phyloP scores from a whole-genome alignment of 2,329 filamentous ascomycete genomes.

The Macroventuria anomochaeta region DNA sequence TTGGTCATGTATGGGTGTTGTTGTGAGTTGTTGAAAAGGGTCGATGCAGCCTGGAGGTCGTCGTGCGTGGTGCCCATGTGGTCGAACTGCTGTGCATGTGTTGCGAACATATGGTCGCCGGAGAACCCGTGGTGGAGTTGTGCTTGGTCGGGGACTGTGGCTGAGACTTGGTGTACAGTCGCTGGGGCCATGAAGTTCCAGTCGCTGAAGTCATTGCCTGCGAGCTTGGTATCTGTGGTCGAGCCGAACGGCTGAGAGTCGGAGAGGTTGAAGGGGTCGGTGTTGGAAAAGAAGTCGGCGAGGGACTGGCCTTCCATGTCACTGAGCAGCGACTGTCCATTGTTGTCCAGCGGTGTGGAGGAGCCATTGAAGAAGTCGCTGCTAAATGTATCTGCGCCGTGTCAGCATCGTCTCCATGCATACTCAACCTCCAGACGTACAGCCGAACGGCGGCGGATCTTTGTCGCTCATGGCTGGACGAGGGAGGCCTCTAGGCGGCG shows the following conservation, averaged over 20 bases:
- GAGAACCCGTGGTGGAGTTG: conserved; percentile 38
- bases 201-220: conserved; percentile 32
- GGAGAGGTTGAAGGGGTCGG: conserved; percentile 35
- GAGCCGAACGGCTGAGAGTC: conserved; percentile 23
- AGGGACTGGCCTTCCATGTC: conserved; percentile 41
- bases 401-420: conserved; percentile 12
- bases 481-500: conserved; percentile 33
- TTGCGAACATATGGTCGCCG: conserved; percentile 28
- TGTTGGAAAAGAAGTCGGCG: conserved; percentile 43
- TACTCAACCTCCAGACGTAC: conserved; percentile 21
- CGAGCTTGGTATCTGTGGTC: conserved; percentile 30
- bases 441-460: conserved; percentile 45
- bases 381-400: conserved; percentile 37
- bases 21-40: conserved; percentile 43
- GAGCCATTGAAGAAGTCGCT: conserved; percentile 31
- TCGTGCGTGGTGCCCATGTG: conserved; percentile 38
- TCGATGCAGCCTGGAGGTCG: conserved; percentile 42
- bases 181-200: conserved; percentile 42
- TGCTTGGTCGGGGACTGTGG: conserved; percentile 44
- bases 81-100: conserved; percentile 11
- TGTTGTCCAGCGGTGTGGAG: conserved; percentile 22
- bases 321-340: conserved; percentile 40
- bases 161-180: conserved; percentile 43
- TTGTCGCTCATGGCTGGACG: conserved; percentile 43
- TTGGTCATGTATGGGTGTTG: conserved; percentile 32